Evolutionary conservation across 208 protist genomes (phyloP).

Genomic region (Naegleria gruberi): DNA sequence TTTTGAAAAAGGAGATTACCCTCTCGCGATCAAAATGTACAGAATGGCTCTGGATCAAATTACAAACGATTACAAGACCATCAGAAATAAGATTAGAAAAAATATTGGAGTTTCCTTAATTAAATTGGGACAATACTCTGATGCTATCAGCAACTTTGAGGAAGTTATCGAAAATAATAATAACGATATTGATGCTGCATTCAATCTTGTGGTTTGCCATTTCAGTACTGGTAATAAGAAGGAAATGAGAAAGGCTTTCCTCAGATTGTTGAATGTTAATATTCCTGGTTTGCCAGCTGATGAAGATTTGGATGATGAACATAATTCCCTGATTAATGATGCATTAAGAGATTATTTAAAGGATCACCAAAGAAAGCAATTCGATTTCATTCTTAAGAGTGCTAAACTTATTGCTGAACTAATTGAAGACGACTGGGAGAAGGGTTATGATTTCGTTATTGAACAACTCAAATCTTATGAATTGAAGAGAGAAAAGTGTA

Average conservation of each 20-base stretch:
- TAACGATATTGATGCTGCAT: slow-evolving; percentile 74
- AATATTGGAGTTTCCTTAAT: slow-evolving; percentile 93
- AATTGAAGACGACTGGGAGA: slow-evolving; percentile 78
- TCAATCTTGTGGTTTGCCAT: slow-evolving; percentile 94
- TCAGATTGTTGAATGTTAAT: slow-evolving; percentile 68
- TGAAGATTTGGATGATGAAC: slow-evolving; percentile 69
- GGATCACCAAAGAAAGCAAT: slow-evolving; percentile 59
- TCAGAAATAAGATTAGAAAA: slow-evolving; percentile 81
- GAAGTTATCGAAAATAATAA: slow-evolving; percentile 74
- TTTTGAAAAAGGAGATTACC: slow-evolving; percentile 86
- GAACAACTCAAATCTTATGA: slow-evolving; percentile 74
- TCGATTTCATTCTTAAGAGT: slow-evolving; percentile 73
- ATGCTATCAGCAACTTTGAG: slow-evolving; percentile 85
- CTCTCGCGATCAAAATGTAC: slow-evolving; percentile 92
- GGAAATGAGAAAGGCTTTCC: slow-evolving; percentile 82
- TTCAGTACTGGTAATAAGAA: slow-evolving; percentile 84
- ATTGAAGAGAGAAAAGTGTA: slow-evolving; percentile 44
- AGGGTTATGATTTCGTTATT: slow-evolving; percentile 86
- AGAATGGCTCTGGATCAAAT: slow-evolving; percentile 88
- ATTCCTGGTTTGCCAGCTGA: slow-evolving; percentile 51
- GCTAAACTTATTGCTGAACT: slow-evolving; percentile 84
- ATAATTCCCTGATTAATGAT: slow-evolving; percentile 70
- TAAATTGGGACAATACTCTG: slow-evolving; percentile 89
- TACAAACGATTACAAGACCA: slow-evolving; percentile 65
- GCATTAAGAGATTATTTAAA: slow-evolving; percentile 63